These are phyloP conservation scores for Tetrahymena elliotti DNA, from an alignment of 73 alveolate genomes.

Conservation along the genomic window DNA sequence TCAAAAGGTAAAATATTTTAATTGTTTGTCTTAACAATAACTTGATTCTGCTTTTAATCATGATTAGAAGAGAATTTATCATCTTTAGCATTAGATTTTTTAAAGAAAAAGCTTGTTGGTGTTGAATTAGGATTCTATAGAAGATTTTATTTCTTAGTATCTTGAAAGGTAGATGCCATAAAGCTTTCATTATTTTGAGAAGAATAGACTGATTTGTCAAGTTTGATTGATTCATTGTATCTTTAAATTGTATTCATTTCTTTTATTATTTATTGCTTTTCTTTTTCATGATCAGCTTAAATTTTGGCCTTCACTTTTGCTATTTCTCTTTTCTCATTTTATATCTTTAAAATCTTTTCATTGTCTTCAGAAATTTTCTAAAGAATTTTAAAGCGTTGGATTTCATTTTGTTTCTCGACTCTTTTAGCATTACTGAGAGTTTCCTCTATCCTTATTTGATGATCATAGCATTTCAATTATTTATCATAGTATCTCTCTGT, in stretches of 20 bases:
- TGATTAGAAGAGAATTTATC: background rate
- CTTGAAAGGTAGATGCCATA: background rate
- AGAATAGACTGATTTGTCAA: background rate
- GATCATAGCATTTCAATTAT: background rate
- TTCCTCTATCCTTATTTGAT: background rate
- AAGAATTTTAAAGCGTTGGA: background rate
- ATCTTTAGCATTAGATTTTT: background rate
- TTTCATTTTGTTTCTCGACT: background rate
- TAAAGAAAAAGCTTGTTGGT: background rate
- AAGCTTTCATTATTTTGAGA: background rate
- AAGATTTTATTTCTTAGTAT: background rate
- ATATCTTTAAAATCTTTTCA: background rate
- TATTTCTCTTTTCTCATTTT: background rate
- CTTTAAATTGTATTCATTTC: background rate
- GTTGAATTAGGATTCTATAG: background rate
- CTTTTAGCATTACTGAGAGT: background rate
- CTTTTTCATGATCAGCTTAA: background rate
- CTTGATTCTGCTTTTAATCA: background rate
- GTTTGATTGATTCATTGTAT: background rate
- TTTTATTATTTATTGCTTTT: background rate
- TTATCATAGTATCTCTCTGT: background rate
- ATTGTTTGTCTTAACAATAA: background rate
- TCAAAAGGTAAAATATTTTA: background rate
- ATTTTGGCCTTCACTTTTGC: background rate
- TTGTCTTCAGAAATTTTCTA: background rate